Evolutionary conservation across 2,329 filamentous ascomycete species (phyloP), one percentile per base, ranked within the genome.

Genomic region (Ophiocordyceps unilateralis): DNA sequence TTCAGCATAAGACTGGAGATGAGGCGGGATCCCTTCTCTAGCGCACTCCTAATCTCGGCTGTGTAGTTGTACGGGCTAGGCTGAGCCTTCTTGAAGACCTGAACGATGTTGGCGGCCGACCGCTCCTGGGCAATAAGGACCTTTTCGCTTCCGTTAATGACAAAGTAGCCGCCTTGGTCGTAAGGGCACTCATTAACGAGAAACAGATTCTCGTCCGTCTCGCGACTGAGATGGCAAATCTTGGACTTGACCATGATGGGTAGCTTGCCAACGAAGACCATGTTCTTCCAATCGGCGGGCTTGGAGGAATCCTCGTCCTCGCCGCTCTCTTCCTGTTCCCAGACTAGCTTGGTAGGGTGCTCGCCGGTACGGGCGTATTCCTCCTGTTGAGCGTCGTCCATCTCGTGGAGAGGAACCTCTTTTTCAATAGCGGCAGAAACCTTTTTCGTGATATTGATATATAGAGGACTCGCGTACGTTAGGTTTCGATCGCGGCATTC

Each of bases 121-220:
- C 91, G 83, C 63, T 98, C 91, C 60, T 98, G 91, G 1, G 91
- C 91, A 54, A 98, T 98, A 52, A 98, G 67, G 20, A 98, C 91
- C 70, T 98, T 98, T 59, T 98, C 91, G 62, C 85, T 93, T 38
- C 91, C 91, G 65, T 98, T 98, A 71, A 98, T 98, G 54, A 98
- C 86, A 58, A 98, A 98, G 64, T 98, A 98, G 50, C 91, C 91
- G 51, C 91, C 91, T 57, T 95, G 91, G 56, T 98, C 91, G 61
- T 95, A 98, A 1, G 91, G 91, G 52, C 91, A 98, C 64, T 98
- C 91, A 57, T 94, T 94, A 61, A 93, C 80, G 40, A 83, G 72
- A 59, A 93, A 96, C 2, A 98, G 71, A 41, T 84, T 81, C 43
- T 91, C 81, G 50, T 96, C 89, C 41, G 77, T 76, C 57, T 93